Conservation (phyloP, 345 rosid species). For the Psidium friedrichsthalianum region DNA sequence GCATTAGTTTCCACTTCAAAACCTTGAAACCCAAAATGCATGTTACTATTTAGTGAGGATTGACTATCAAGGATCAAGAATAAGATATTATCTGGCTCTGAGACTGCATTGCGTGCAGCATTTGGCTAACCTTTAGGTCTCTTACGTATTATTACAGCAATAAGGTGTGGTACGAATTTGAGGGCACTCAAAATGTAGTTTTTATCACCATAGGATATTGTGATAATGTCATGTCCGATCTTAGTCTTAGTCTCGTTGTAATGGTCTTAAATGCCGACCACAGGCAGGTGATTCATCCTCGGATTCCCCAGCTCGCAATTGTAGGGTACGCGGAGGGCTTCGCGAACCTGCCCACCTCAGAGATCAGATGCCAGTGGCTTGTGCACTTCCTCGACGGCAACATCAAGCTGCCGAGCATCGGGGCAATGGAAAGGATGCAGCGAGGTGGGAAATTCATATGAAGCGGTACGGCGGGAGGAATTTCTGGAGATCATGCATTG, state of each 20-base stretch:
- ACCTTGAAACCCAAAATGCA: not conserved
- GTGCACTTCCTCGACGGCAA: constrained; percentile 12
- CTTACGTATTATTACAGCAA: not conserved
- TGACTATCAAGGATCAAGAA: not conserved
- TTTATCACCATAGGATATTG: not conserved
- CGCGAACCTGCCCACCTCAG: constrained; percentile 6
- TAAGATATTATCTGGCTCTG: not conserved
- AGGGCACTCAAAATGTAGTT: not conserved
- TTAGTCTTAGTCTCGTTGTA: not conserved
- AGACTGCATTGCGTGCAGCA: not conserved
- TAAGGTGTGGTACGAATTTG: not conserved
- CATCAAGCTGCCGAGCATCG: constrained; percentile 12
- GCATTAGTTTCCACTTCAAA: not conserved
- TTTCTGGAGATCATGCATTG: constrained; percentile 13
- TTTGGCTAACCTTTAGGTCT: not conserved
- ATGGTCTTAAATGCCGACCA: not conserved
- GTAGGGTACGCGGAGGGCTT: constrained; percentile 15
- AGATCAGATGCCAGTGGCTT: constrained; percentile 20
- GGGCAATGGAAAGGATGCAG: constrained; percentile 19
- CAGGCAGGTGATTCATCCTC: constrained; percentile 24
- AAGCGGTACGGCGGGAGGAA: not conserved
- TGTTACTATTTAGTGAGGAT: not conserved
- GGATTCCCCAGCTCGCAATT: constrained; percentile 19
- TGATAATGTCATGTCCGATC: not conserved
- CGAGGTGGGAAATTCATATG: constrained; percentile 16